phyloP scores from a whole-genome alignment of 2,329 filamentous ascomycete species.

The Cercospora beticola region DNA sequence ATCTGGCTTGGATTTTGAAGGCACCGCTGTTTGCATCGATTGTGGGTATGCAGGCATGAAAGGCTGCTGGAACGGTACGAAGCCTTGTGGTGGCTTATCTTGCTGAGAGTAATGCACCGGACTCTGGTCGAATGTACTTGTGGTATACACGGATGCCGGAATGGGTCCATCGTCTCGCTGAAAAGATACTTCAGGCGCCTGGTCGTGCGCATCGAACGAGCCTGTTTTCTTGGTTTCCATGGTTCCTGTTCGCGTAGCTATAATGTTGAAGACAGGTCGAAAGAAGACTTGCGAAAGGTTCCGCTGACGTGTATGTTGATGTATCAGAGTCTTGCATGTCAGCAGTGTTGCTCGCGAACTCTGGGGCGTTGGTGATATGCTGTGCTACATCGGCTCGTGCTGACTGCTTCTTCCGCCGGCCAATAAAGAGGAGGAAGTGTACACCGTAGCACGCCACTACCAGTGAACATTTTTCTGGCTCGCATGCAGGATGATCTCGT shows the following conservation, averaged over 20 bases:
- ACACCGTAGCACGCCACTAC: background rate
- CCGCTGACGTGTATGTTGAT: background rate
- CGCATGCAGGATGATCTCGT: background rate
- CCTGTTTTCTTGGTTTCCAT: slow-evolving; percentile 5
- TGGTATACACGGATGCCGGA: background rate
- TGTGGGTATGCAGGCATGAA: slow-evolving; percentile 10
- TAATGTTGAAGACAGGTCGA: background rate
- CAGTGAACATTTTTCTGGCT: background rate
- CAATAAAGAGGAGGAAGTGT: background rate
- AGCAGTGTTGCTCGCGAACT: background rate
- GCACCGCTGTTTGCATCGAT: background rate
- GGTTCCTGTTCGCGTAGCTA: background rate
- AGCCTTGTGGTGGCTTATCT: background rate
- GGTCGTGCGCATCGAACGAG: background rate
- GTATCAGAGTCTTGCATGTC: background rate
- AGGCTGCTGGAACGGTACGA: background rate
- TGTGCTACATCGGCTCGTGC: slow-evolving; percentile 6
- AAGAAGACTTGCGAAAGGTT: background rate
- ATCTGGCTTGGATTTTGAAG: background rate
- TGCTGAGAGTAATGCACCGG: slow-evolving; percentile 1
- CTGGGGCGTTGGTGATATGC: background rate
- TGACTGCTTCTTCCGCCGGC: slow-evolving; percentile 3
- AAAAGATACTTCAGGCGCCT: slow-evolving; percentile 12
- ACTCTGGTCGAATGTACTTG: slow-evolving; percentile 5
- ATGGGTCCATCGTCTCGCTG: slow-evolving; percentile 14